Evolutionary conservation across 2,329 filamentous ascomycete species (phyloP).

Genomic region (Trichothecium sympodiale): DNA sequence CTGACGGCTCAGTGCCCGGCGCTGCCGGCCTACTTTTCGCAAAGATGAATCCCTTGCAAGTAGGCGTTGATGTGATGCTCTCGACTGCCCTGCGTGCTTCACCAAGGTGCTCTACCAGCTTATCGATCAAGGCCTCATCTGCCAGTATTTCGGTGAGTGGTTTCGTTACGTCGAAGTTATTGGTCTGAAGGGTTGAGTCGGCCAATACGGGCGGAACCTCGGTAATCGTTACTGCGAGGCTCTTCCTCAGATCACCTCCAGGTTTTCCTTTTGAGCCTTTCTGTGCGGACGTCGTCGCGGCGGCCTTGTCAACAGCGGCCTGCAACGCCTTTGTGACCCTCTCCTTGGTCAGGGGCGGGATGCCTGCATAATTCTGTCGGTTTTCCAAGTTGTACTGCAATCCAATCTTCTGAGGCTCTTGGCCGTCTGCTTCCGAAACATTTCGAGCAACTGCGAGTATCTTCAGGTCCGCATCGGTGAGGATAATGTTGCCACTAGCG

Average conservation of each 20-base stretch:
- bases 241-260: slow-evolving; percentile 66
- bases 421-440: slow-evolving; percentile 70
- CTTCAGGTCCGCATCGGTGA: slow-evolving; percentile 75
- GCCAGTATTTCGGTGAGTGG: slow-evolving; percentile 61
- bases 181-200: slow-evolving; percentile 68
- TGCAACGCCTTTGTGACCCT: slow-evolving; percentile 59
- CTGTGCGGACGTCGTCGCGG: slow-evolving; percentile 39
- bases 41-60: slow-evolving; percentile 76
- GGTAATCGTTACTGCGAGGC: slow-evolving; percentile 71
- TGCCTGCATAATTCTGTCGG: slow-evolving; percentile 70
- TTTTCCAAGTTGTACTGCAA: slow-evolving; percentile 69
- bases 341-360: slow-evolving; percentile 64
- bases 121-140: slow-evolving; percentile 51
- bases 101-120: slow-evolving; percentile 56
- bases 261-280: slow-evolving; percentile 58
- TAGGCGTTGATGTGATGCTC: slow-evolving; percentile 53
- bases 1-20: slow-evolving; percentile 8
- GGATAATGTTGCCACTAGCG: slow-evolving; percentile 85
- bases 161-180: slow-evolving; percentile 56
- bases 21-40: slow-evolving; percentile 45
- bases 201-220: slow-evolving; percentile 82
- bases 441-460: slow-evolving; percentile 72
- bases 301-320: slow-evolving; percentile 49
- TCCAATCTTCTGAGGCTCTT: slow-evolving; percentile 71
- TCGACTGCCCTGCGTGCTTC: slow-evolving; percentile 61